phyloP scores from a whole-genome alignment of 2,329 filamentous ascomycete genomes.

The Diaporthe sp. region DNA sequence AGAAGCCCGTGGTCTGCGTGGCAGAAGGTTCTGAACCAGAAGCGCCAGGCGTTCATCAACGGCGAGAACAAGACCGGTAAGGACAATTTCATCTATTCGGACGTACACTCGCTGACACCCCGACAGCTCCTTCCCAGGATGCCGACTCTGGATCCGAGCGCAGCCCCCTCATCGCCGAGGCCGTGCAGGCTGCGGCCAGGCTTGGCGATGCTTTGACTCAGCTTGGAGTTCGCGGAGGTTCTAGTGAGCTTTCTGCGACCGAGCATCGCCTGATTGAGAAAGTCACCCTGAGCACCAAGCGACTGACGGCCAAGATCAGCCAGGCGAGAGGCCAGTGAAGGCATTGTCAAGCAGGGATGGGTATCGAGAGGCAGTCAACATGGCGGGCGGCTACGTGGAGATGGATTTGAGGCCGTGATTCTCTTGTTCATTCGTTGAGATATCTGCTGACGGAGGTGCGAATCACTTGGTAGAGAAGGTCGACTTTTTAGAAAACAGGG shows the following conservation, averaged over 20 bases:
- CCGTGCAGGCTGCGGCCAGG: too few relatives aligned
- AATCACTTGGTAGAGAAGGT: too few relatives aligned
- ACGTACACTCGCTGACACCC: neutral
- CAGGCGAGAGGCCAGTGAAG: neutral
- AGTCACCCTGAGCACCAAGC: neutral
- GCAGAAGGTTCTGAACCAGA: neutral
- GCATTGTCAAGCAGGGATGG: neutral
- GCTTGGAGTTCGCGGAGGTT: too few relatives aligned
- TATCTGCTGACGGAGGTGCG: too few relatives aligned
- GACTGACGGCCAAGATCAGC: neutral
- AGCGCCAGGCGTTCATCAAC: neutral
- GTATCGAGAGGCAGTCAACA: neutral
- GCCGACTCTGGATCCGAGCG: accelerated
- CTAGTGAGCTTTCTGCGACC: neutral
- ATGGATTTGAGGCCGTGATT: neutral
- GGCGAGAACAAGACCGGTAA: neutral
- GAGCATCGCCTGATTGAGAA: neutral
- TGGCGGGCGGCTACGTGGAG: neutral
- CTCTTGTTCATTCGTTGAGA: neutral
- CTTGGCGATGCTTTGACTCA: too few relatives aligned
- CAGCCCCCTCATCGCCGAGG: too few relatives aligned
- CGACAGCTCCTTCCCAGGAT: neutral
- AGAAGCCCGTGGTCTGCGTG: neutral
- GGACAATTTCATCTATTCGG: neutral
- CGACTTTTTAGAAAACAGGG: too few relatives aligned